phyloP scores from a whole-genome alignment of 768 basidiomycete species.

The Macrocybe gigantea region DNA sequence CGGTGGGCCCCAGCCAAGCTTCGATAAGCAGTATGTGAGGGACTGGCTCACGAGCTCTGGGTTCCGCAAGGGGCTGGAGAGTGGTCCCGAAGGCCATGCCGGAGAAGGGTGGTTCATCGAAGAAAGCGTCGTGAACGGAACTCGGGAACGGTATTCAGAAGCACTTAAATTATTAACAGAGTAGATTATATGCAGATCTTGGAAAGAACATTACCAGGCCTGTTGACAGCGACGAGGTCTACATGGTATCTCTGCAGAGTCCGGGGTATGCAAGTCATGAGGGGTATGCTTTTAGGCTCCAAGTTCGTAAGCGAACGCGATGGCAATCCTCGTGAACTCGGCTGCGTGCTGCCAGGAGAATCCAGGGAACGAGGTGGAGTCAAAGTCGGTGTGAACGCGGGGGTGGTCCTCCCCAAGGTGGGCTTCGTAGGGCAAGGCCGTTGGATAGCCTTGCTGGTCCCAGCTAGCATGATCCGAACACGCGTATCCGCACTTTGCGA shows the following conservation, averaged over 20 bases:
- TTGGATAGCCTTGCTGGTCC: slow-evolving; percentile 57
- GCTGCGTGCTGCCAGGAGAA: slow-evolving; percentile 59
- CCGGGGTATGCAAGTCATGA: too few relatives aligned
- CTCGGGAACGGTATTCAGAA: slow-evolving; percentile 73
- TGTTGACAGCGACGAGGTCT: too few relatives aligned
- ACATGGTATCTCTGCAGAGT: too few relatives aligned
- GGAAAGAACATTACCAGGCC: too few relatives aligned
- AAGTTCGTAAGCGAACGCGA: slow-evolving; percentile 12
- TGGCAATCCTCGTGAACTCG: slow-evolving; percentile 48
- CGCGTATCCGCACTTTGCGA: slow-evolving; percentile 41
- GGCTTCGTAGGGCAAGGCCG: slow-evolving; percentile 15
- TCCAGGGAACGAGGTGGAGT: slow-evolving; percentile 28
- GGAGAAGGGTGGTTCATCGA: slow-evolving; percentile 78
- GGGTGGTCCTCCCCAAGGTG: slow-evolving; percentile 18
- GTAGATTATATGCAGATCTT: too few relatives aligned
- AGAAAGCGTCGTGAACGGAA: slow-evolving; percentile 70
- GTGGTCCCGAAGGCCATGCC: slow-evolving; percentile 57
- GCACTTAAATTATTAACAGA: slow-evolving; percentile 55
- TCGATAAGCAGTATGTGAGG: slow-evolving; percentile 94
- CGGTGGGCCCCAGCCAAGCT: slow-evolving; percentile 80
- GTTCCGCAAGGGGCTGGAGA: slow-evolving; percentile 75
- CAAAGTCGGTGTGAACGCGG: slow-evolving; percentile 36
- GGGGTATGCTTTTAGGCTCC: slow-evolving; percentile 1
- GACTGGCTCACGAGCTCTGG: slow-evolving; percentile 80
- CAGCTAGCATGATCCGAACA: slow-evolving; percentile 69